phyloP scores from a whole-genome alignment of 768 basidiomycete genomes.

The Xerocomellus dryophilus region DNA sequence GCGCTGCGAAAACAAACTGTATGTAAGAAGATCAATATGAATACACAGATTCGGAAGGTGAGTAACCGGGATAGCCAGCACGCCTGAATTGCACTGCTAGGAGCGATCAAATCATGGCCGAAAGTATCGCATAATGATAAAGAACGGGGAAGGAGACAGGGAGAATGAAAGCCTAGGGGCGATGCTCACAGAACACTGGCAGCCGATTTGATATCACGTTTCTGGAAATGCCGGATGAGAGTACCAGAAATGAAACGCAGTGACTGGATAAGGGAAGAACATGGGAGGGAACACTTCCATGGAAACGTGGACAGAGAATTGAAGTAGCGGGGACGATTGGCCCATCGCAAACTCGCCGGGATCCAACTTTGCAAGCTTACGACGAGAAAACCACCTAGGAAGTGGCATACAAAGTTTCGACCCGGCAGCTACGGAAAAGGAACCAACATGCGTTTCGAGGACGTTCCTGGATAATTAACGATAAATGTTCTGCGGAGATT shows the following conservation, averaged over 20 bases:
- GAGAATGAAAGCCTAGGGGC: constrained; percentile 28
- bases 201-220: constrained; percentile 32
- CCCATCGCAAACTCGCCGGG: background rate
- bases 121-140: constrained; percentile 30
- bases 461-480: constrained; percentile 34
- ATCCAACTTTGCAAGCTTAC: background rate
- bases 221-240: constrained; percentile 30
- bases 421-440: constrained; percentile 21
- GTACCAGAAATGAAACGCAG: constrained; percentile 23
- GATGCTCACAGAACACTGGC: constrained; percentile 33
- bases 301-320: constrained; percentile 15
- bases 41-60: constrained; percentile 22
- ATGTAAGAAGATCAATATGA: constrained; percentile 32
- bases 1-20: constrained; percentile 19
- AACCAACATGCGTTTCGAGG: constrained; percentile 23
- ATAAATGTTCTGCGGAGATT: constrained; percentile 32
- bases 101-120: constrained; percentile 31
- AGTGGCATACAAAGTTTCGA: constrained; percentile 17
- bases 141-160: constrained; percentile 15
- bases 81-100: constrained; percentile 22
- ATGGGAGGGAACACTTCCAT: constrained; percentile 16
- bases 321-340: background rate
- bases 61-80: constrained; percentile 18
- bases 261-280: constrained; percentile 9
- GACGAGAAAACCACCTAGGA: constrained; percentile 9